Percentiles rank a stretch among this genome's conserved stretches.
Conservation (phyloP, 371 early-diverging fungal species). For the Funneliformis caledonium region DNA sequence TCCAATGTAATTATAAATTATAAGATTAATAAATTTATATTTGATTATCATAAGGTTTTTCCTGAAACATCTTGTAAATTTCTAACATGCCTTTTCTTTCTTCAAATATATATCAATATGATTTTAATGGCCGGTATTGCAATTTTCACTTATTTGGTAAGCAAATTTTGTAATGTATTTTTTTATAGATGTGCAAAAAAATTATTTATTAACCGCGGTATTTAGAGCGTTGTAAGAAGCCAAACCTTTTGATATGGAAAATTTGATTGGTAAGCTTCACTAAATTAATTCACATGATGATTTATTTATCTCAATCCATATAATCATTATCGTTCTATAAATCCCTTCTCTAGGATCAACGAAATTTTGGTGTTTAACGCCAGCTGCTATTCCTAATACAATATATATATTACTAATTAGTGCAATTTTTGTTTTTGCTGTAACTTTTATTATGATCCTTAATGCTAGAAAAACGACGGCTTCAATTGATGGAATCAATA, state of each 20-base stretch:
- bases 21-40: neutral
- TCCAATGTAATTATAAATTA: neutral
- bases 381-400: neutral
- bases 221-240: neutral
- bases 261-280: constrained; percentile 19
- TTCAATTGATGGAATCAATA: constrained; percentile 1
- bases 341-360: constrained; percentile 6
- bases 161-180: neutral
- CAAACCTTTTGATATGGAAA: neutral
- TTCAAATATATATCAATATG: neutral
- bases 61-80: neutral
- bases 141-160: constrained; percentile 11
- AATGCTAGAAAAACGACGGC: neutral
- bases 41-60: neutral
- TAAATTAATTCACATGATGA: too few relatives aligned
- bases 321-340: neutral
- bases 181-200: neutral
- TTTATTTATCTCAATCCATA: neutral
- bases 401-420: neutral
- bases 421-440: neutral
- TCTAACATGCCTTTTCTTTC: neutral
- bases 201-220: neutral
- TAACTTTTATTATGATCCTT: neutral
- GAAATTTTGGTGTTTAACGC: constrained; percentile 8
- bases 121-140: constrained; percentile 8